Percentiles rank a stretch among this genome's conserved stretches.
These are phyloP conservation scores for Mikania micrantha DNA, from an alignment of 129 eudicot genomes.

Conservation along the genomic window DNA sequence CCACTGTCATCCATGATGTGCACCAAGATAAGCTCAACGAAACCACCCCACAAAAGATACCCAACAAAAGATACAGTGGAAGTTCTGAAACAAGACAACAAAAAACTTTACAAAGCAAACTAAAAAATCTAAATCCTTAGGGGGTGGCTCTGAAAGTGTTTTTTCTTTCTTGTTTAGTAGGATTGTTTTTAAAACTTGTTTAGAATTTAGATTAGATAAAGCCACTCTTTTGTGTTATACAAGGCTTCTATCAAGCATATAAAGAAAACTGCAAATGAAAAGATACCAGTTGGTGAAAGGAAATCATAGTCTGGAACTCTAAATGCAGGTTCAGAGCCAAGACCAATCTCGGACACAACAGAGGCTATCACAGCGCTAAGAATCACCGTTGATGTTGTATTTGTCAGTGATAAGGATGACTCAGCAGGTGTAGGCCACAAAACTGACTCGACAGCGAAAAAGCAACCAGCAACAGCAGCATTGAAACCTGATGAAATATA, in stretches of 20 bases:
- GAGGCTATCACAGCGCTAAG: constrained; percentile 97
- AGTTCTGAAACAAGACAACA: constrained; percentile 57
- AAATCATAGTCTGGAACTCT: constrained; percentile 79
- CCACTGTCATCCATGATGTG: constrained; percentile 64
- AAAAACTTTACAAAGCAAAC: not conserved
- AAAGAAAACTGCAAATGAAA: constrained; percentile 1
- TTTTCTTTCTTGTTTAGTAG: not conserved
- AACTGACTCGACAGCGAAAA: constrained; percentile 92
- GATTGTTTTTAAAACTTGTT: not conserved
- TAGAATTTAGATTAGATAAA: not conserved
- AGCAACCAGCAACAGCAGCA: constrained; percentile 98
- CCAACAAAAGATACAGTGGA: constrained; percentile 88
- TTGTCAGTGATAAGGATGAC: constrained; percentile 71
- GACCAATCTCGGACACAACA: constrained; percentile 84
- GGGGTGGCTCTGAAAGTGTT: not conserved
- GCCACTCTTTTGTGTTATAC: not conserved
- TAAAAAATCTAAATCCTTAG: not conserved
- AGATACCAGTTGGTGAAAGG: constrained; percentile 83
- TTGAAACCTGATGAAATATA: constrained; percentile 68
- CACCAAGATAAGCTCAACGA: constrained; percentile 67
- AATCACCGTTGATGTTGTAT: constrained; percentile 92
- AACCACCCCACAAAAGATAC: constrained; percentile 81
- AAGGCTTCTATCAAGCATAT: not conserved
- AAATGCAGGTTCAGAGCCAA: constrained; percentile 94
- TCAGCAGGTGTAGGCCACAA: constrained; percentile 90